phyloP scores from a whole-genome alignment of 2,329 filamentous ascomycete genomes.

The Drechslerella coelobrocha region DNA sequence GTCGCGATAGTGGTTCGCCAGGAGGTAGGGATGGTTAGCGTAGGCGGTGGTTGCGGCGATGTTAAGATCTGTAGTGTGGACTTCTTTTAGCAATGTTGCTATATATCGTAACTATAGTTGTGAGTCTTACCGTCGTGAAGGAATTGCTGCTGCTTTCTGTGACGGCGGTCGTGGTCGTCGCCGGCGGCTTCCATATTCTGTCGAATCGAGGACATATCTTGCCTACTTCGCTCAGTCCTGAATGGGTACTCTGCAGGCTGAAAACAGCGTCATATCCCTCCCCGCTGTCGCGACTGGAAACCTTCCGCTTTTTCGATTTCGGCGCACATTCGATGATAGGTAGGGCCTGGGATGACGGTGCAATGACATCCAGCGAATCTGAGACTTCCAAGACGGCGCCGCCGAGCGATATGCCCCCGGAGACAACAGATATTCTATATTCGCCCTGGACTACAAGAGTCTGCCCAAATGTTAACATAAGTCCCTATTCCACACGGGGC shows the following conservation, averaged over 20 bases:
- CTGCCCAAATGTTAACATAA: slow-evolving; percentile 57
- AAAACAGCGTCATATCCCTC: slow-evolving; percentile 63
- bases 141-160: slow-evolving; percentile 54
- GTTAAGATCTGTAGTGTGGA: slow-evolving; percentile 21
- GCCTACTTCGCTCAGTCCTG: slow-evolving; percentile 64
- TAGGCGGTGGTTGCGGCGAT: slow-evolving; percentile 58
- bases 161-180: slow-evolving; percentile 58
- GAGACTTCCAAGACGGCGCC: slow-evolving; percentile 68
- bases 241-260: slow-evolving; percentile 63
- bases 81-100: slow-evolving; percentile 60
- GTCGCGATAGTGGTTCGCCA: slow-evolving; percentile 46
- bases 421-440: slow-evolving; percentile 69
- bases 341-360: slow-evolving; percentile 73
- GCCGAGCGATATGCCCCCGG: slow-evolving; percentile 70
- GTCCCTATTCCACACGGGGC: neutral
- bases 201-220: slow-evolving; percentile 71
- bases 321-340: slow-evolving; percentile 67
- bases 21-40: slow-evolving; percentile 48
- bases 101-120: slow-evolving; percentile 24
- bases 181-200: slow-evolving; percentile 66
- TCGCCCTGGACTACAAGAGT: slow-evolving; percentile 71
- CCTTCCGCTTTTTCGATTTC: slow-evolving; percentile 42
- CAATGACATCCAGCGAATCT: slow-evolving; percentile 65
- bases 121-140: slow-evolving; percentile 54
- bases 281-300: slow-evolving; percentile 53